phyloP scores from a whole-genome alignment of 352 stramenopile genomes.

The Phytophthora constricta region DNA sequence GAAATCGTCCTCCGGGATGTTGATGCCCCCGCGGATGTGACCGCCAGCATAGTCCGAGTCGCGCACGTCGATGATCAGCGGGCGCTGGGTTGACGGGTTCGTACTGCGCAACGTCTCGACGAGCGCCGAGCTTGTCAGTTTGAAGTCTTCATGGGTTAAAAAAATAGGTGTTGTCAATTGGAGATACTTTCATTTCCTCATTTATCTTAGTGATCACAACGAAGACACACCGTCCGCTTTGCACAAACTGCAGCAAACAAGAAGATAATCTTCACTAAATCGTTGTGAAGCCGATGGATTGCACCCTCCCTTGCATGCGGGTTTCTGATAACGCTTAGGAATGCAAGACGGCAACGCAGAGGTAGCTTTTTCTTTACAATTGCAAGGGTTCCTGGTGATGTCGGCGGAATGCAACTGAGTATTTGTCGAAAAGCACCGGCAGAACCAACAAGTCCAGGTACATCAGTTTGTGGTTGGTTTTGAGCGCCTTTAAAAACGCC shows the following conservation, averaged over 20 bases:
- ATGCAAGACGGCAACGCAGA: constrained; percentile 26
- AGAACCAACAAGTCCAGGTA: constrained; percentile 35
- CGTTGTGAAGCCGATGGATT: constrained; percentile 28
- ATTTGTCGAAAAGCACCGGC: constrained; percentile 29
- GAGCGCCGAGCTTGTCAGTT: constrained; percentile 39
- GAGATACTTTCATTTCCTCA: not conserved
- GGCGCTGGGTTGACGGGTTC: constrained; percentile 31
- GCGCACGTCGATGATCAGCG: constrained; percentile 79
- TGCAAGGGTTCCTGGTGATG: constrained; percentile 34
- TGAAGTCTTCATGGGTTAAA: not conserved
- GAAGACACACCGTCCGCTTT: constrained; percentile 37
- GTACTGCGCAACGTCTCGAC: constrained; percentile 64
- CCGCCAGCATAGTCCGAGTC: constrained; percentile 76
- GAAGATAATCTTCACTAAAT: constrained; percentile 33
- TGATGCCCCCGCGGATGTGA: constrained; percentile 80
- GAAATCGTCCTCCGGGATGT: constrained; percentile 82
- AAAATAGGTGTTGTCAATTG: not conserved
- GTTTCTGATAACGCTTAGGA: constrained; percentile 37
- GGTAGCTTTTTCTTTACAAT: constrained; percentile 41
- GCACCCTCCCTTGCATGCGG: constrained; percentile 7
- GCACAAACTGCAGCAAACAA: constrained; percentile 28
- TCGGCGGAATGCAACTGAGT: constrained; percentile 19
- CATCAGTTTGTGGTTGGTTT: constrained; percentile 36
- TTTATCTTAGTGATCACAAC: constrained; percentile 27
- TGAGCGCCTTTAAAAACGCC: constrained; percentile 27